phyloP scores from a whole-genome alignment of 208 protist species.

The Trypanosoma rangeli region DNA sequence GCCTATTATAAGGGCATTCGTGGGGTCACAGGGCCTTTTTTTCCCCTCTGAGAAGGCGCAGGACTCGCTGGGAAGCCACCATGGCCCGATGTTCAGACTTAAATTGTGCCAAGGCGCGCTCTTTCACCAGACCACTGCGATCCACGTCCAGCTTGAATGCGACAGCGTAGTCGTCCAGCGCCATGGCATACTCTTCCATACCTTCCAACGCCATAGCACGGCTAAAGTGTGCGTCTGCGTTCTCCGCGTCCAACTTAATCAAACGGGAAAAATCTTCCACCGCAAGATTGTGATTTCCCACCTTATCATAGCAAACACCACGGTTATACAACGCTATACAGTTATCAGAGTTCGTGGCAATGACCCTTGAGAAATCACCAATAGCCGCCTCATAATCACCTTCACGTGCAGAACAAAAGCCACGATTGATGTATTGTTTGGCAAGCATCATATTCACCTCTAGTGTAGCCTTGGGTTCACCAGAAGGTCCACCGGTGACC shows the following conservation, averaged over 20 bases:
- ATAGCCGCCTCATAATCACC: conserved; percentile 68
- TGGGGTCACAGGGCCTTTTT: background rate
- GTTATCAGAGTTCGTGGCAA: conserved; percentile 61
- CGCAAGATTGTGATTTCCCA: conserved; percentile 40
- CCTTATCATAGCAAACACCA: conserved; percentile 82
- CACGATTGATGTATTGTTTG: conserved; percentile 77
- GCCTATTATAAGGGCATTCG: background rate
- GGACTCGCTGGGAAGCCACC: conserved; percentile 15
- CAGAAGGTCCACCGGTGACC: conserved; percentile 36
- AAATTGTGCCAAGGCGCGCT: background rate
- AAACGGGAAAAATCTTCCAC: conserved; percentile 59
- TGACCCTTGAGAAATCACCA: conserved; percentile 69
- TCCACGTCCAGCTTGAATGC: conserved; percentile 55
- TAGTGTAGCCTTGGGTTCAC: conserved; percentile 18
- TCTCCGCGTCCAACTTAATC: conserved; percentile 56
- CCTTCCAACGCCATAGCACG: conserved; percentile 65
- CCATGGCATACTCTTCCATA: conserved; percentile 52
- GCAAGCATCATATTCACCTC: background rate
- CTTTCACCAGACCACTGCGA: conserved; percentile 2
- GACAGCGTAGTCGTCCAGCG: conserved; percentile 59
- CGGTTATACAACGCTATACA: conserved; percentile 85
- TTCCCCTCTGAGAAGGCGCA: conserved; percentile 1
- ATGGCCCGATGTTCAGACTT: conserved; percentile 23
- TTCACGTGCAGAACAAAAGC: conserved; percentile 70
- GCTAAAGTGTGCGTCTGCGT: conserved; percentile 85